Evolutionary conservation across 495 filamentous ascomycete species (phyloP).

Genomic region (Neurospora sp.): DNA sequence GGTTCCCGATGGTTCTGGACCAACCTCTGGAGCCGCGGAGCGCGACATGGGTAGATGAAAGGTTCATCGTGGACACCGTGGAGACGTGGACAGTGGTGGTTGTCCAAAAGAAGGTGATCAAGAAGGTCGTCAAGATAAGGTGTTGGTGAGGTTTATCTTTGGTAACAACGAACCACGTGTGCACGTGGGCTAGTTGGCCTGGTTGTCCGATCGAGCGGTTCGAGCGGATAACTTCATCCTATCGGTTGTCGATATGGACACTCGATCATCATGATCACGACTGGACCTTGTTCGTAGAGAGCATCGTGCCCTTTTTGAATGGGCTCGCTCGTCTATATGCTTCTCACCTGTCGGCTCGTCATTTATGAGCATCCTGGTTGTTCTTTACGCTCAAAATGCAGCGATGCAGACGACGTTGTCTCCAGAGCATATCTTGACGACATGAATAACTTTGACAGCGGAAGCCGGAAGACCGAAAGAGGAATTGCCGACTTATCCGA

Average conservation of each 20-base stretch:
- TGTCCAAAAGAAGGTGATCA: not conserved
- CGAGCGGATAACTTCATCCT: not conserved
- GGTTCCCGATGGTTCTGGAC: not conserved
- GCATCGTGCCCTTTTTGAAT: not conserved
- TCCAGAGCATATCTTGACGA: not conserved
- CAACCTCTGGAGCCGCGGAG: not conserved
- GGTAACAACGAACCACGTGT: not conserved
- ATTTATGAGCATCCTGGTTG: not conserved
- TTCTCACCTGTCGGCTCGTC: too few relatives aligned
- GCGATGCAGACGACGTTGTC: not conserved
- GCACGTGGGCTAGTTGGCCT: not conserved
- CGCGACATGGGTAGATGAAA: not conserved
- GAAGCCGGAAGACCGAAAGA: not conserved
- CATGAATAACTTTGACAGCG: not conserved
- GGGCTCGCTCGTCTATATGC: not conserved
- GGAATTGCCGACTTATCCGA: not conserved
- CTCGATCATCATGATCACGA: not conserved
- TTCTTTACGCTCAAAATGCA: not conserved
- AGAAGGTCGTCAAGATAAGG: not conserved
- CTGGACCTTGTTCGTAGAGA: not conserved
- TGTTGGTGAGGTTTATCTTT: not conserved
- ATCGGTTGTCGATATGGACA: not conserved
- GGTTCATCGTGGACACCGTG: not conserved
- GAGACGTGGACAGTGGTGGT: not conserved
- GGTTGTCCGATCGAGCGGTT: not conserved